These are phyloP conservation scores for Candida ficus DNA, from an alignment of 805 yeast genomes.

Conservation along the genomic window DNA sequence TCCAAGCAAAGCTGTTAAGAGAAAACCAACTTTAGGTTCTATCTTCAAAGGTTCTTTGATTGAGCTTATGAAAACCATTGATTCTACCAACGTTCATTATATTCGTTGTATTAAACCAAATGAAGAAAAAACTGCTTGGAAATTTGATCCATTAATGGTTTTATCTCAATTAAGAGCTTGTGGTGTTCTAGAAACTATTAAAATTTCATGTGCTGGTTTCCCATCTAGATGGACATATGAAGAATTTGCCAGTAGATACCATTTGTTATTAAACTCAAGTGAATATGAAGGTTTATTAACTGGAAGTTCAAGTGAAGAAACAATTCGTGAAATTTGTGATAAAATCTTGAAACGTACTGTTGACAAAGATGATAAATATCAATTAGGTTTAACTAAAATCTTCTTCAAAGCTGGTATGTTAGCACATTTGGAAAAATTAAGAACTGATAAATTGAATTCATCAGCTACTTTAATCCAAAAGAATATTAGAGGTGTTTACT, in stretches of 20 bases:
- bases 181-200: slow-evolving; percentile 95
- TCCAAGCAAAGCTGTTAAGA: slow-evolving; percentile 41
- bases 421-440: slow-evolving; percentile 81
- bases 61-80: slow-evolving; percentile 87
- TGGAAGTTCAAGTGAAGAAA: slow-evolving; percentile 45
- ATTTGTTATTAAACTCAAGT: slow-evolving; percentile 68
- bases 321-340: slow-evolving; percentile 60
- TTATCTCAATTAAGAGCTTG: slow-evolving; percentile 94
- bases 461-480: slow-evolving; percentile 87
- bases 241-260: slow-evolving; percentile 87
- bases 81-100: slow-evolving; percentile 93
- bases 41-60: slow-evolving; percentile 89
- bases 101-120: slow-evolving; percentile 97
- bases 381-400: slow-evolving; percentile 88
- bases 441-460: slow-evolving; percentile 69
- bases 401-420: slow-evolving; percentile 96
- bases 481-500: slow-evolving; percentile 59
- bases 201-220: slow-evolving; percentile 97
- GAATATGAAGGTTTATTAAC: slow-evolving; percentile 61
- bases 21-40: slow-evolving; percentile 91
- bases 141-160: slow-evolving; percentile 92
- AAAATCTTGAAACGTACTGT: slow-evolving; percentile 62
- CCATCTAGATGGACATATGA: slow-evolving; percentile 95
- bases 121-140: slow-evolving; percentile 92
- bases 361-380: slow-evolving; percentile 65